A percentile compares a stretch with the other conserved stretches of the same genome.
Conservation (phyloP, 441 rosid genomes). For the Erodium trifolium region DNA sequence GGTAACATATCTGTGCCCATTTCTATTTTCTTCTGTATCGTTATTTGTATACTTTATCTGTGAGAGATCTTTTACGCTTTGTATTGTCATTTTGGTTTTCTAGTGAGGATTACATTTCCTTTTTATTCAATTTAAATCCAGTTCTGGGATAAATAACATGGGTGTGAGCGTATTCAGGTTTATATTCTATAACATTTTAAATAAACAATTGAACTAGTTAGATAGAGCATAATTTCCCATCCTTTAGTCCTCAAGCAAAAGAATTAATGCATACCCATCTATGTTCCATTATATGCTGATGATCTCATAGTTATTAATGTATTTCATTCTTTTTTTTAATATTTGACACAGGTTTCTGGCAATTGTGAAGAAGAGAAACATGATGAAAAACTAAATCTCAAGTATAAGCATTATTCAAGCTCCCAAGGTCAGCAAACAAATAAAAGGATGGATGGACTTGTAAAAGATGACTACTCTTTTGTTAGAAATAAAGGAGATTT, state of each 20-base stretch:
- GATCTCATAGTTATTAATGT: background rate
- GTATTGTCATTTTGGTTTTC: background rate
- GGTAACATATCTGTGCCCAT: slow-evolving; percentile 33
- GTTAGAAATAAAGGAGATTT: slow-evolving; percentile 23
- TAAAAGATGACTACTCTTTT: slow-evolving; percentile 22
- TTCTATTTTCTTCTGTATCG: background rate
- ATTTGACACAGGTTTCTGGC: slow-evolving; percentile 30
- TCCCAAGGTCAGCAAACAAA: slow-evolving; percentile 23
- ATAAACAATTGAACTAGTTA: background rate
- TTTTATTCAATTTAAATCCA: background rate
- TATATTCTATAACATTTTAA: background rate
- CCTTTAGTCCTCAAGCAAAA: too few relatives aligned
- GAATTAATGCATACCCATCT: too few relatives aligned
- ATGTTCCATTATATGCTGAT: background rate
- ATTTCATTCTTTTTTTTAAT: slow-evolving; percentile 8
- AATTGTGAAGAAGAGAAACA: slow-evolving; percentile 22
- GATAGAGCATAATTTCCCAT: background rate
- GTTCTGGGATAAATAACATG: too few relatives aligned
- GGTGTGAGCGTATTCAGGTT: background rate
- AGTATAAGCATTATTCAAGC: slow-evolving; percentile 26
- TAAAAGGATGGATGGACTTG: slow-evolving; percentile 21
- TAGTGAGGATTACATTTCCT: background rate
- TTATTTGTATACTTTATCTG: background rate
- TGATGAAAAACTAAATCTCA: slow-evolving; percentile 17
- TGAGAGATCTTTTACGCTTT: background rate